Evolutionary conservation across 2,329 filamentous ascomycete species (phyloP).

Genomic region (Penicillium corylophilum): DNA sequence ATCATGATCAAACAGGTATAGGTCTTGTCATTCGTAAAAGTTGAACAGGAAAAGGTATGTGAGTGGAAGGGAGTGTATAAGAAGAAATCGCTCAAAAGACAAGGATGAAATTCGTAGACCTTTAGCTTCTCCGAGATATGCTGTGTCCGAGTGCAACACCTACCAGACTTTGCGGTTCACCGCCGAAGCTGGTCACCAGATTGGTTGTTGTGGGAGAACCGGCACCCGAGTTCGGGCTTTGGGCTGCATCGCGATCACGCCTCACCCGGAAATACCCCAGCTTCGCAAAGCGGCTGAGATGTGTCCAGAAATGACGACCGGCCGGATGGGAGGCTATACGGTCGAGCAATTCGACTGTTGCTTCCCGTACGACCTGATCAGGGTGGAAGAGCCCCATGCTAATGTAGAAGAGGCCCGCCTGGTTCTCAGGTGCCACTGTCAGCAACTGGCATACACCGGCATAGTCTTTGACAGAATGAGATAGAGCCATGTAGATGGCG

Average conservation of each 20-base stretch:
- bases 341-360: constrained; percentile 76
- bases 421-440: constrained; percentile 77
- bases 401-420: constrained; percentile 86
- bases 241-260: constrained; percentile 53
- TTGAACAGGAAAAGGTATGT: constrained; percentile 2
- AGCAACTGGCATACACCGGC: constrained; percentile 83
- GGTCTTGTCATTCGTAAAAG: constrained; percentile 3
- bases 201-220: constrained; percentile 13
- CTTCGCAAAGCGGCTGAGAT: constrained; percentile 83
- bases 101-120: not conserved
- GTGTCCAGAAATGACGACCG: constrained; percentile 88
- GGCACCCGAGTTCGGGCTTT: constrained; percentile 25
- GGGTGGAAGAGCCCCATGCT: constrained; percentile 91
- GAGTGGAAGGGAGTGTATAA: not conserved
- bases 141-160: constrained; percentile 37
- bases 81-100: not conserved
- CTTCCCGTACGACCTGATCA: constrained; percentile 72
- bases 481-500: constrained; percentile 80
- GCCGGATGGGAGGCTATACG: constrained; percentile 83
- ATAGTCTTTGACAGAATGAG: constrained; percentile 73
- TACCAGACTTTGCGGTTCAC: constrained; percentile 37
- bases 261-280: constrained; percentile 78
- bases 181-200: constrained; percentile 23
- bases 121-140: constrained; percentile 25
- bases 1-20: constrained; percentile 4